Evolutionary conservation across 805 yeast species (phyloP).

Genomic region (Citeromyces matritensis): DNA sequence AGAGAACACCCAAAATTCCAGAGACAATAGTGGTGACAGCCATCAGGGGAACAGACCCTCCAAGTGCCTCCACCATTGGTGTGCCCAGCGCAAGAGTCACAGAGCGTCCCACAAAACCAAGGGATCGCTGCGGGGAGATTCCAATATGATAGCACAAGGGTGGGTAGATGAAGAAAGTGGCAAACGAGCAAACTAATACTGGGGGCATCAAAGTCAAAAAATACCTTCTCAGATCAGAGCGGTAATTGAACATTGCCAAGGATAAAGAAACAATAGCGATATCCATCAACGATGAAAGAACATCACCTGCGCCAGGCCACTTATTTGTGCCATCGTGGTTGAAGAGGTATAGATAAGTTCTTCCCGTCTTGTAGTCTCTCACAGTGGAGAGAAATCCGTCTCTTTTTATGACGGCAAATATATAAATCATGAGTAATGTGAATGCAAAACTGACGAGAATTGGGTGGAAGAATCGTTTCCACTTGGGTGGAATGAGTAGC

Average conservation of each 20-base stretch:
- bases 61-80: conserved; percentile 52
- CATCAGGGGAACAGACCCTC: conserved; percentile 58
- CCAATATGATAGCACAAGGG: conserved; percentile 52
- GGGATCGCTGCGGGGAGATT: conserved; percentile 39
- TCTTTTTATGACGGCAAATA: conserved; percentile 37
- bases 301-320: conserved; percentile 77
- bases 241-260: conserved; percentile 63
- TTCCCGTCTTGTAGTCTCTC: conserved; percentile 49
- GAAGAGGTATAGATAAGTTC: conserved; percentile 46
- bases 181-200: conserved; percentile 33
- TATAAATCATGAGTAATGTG: conserved; percentile 48
- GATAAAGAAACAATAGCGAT: conserved; percentile 63
- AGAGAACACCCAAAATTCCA: conserved; percentile 61
- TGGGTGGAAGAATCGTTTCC: conserved; percentile 48
- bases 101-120: conserved; percentile 69
- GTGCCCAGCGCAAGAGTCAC: conserved; percentile 71
- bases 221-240: conserved; percentile 45
- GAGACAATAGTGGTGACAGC: conserved; percentile 68
- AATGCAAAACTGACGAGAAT: conserved; percentile 49
- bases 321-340: conserved; percentile 17
- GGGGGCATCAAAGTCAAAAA: conserved; percentile 48
- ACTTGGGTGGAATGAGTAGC: conserved; percentile 26
- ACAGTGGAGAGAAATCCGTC: conserved; percentile 37
- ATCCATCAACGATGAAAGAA: conserved; percentile 58
- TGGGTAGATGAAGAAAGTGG: conserved; percentile 58